Conservation (phyloP, 2,329 filamentous ascomycete genomes). For the Aspergillus floridensis region DNA sequence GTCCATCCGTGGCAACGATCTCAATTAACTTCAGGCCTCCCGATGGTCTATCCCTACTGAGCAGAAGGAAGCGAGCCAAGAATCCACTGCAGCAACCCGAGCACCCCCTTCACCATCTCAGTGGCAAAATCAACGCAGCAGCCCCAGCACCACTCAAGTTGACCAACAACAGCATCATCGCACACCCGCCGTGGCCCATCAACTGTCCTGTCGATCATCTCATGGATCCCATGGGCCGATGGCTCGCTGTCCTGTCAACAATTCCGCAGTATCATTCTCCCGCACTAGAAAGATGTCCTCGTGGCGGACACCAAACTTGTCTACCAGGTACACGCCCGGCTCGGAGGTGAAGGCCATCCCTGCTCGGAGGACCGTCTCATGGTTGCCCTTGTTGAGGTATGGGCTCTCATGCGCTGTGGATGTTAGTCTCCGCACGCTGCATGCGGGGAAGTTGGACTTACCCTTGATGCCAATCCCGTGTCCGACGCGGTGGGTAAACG, state of each 20-base stretch:
- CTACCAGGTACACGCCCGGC: slow-evolving; percentile 61
- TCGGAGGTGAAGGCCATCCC: slow-evolving; percentile 66
- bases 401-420: slow-evolving; percentile 58
- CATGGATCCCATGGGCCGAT: slow-evolving; percentile 53
- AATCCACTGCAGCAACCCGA: not conserved
- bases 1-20: not conserved
- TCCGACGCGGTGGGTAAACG: slow-evolving; percentile 62
- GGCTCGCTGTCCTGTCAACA: slow-evolving; percentile 55
- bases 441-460: slow-evolving; percentile 1
- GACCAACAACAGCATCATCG: not conserved
- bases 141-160: not conserved
- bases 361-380: slow-evolving; percentile 44
- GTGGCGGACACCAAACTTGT: slow-evolving; percentile 60
- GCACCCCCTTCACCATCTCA: not conserved
- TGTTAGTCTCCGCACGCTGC: not conserved
- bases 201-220: not conserved
- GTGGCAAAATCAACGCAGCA: not conserved
- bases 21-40: not conserved
- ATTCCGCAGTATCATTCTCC: slow-evolving; percentile 53
- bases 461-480: slow-evolving; percentile 66
- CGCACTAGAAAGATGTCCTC: slow-evolving; percentile 62
- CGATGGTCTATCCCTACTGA: not conserved
- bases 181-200: not conserved
- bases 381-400: slow-evolving; percentile 63
- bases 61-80: not conserved